Evolutionary conservation across 2,329 filamentous ascomycete genomes (phyloP).

Genomic region (Aquanectria penicillioides): DNA sequence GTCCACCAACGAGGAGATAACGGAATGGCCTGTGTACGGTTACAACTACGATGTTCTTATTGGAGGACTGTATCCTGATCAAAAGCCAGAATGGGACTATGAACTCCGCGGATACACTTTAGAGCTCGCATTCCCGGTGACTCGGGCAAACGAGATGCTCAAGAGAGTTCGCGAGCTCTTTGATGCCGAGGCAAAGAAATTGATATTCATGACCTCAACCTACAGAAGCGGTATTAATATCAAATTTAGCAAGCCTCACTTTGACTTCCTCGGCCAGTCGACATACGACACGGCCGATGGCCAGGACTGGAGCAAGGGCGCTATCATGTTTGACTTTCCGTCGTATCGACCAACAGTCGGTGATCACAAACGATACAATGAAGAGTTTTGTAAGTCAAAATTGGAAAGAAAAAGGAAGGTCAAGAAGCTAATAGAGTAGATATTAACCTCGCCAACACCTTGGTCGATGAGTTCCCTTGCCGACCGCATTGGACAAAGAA

Average conservation of each 20-base stretch:
- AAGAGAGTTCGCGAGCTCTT: constrained; percentile 59
- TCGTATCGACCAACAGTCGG: constrained; percentile 56
- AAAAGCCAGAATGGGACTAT: constrained; percentile 61
- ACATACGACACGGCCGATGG: constrained; percentile 59
- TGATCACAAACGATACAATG: constrained; percentile 59
- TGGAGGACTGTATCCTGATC: constrained; percentile 59
- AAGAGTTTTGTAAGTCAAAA: constrained; percentile 56
- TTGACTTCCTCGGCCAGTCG: constrained; percentile 60
- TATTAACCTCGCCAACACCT: constrained; percentile 54
- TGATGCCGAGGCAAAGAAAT: constrained; percentile 55
- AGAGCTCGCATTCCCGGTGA: constrained; percentile 62
- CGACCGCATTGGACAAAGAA: constrained; percentile 66
- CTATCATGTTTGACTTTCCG: constrained; percentile 66
- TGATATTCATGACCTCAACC: constrained; percentile 59
- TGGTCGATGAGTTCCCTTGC: constrained; percentile 61
- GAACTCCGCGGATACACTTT: constrained; percentile 58
- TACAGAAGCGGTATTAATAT: constrained; percentile 64
- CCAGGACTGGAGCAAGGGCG: constrained; percentile 57
- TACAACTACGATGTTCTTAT: constrained; percentile 65
- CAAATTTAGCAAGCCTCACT: constrained; percentile 61
- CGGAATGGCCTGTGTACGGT: constrained; percentile 60
- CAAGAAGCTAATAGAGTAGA: constrained; percentile 41
- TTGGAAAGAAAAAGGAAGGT: not conserved
- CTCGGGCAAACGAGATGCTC: constrained; percentile 59
- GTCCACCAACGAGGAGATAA: constrained; percentile 54